Evolutionary conservation across 129 eudicot species (phyloP).

Genomic region (Helianthus tuberosus): DNA sequence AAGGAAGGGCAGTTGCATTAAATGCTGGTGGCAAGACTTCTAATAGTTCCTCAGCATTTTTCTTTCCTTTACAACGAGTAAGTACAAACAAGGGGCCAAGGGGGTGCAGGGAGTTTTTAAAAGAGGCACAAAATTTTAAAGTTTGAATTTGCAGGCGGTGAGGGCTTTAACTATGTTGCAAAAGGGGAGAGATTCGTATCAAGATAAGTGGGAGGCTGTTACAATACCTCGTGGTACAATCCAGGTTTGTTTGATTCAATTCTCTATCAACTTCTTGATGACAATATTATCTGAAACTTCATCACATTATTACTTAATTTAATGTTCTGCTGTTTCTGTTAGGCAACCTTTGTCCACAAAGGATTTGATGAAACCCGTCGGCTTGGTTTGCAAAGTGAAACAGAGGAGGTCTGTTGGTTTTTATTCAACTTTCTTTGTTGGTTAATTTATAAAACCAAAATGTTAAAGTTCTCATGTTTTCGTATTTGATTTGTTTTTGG

Average conservation of each 20-base stretch:
- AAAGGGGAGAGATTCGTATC: conserved; percentile 63
- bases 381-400: conserved; percentile 86
- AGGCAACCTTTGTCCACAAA: conserved; percentile 94
- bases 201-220: conserved; percentile 75
- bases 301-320: background rate
- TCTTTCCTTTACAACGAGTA: conserved; percentile 91
- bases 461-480: conserved; percentile 1
- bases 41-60: conserved; percentile 86
- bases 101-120: background rate
- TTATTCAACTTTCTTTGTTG: background rate
- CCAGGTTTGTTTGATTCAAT: conserved; percentile 75
- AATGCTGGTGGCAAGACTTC: conserved; percentile 97
- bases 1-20: conserved; percentile 94
- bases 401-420: conserved; percentile 70
- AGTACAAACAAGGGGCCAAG: conserved; percentile 20
- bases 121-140: conserved; percentile 16
- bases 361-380: conserved; percentile 98
- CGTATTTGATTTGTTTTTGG: conserved; percentile 30
- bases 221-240: conserved; percentile 97
- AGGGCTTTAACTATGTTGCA: conserved; percentile 82
- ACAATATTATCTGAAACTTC: background rate
- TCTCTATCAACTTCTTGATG: background rate
- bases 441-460: background rate
- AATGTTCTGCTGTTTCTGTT: conserved; percentile 26
- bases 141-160: conserved; percentile 65